These are phyloP conservation scores for Marvania coccoides DNA, from an alignment of 139 green algal species.

Conservation along the genomic window DNA sequence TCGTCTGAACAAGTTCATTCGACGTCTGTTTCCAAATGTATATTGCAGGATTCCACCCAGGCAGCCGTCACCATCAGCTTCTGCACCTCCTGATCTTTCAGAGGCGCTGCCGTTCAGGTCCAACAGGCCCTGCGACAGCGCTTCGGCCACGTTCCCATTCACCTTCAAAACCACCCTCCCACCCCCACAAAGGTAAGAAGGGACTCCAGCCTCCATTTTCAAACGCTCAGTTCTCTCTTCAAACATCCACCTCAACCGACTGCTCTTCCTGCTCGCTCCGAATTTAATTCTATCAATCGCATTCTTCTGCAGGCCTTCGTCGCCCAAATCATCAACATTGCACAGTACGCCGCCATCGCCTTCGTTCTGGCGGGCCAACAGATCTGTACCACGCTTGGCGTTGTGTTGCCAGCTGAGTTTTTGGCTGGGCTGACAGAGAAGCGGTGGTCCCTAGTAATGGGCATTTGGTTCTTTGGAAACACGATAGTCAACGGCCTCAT, in stretches of 20 bases:
- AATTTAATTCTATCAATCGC: too few species aligned
- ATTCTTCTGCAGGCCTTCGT: conserved; percentile 12
- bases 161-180: conserved; percentile 40
- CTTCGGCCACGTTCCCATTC: conserved; percentile 43
- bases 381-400: conserved; percentile 30
- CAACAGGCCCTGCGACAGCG: conserved; percentile 33
- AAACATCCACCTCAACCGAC: too few species aligned
- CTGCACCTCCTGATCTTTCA: conserved; percentile 62
- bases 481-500: conserved; percentile 38
- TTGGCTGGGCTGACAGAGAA: conserved; percentile 27
- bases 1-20: too few species aligned
- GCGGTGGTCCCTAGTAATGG: conserved; percentile 13
- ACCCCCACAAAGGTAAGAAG: conserved; percentile 15
- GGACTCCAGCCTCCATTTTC: too few species aligned
- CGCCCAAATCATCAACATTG: conserved; percentile 14
- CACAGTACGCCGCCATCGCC: conserved; percentile 38
- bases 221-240: too few species aligned
- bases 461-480: conserved; percentile 52
- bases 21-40: too few species aligned
- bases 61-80: conserved; percentile 41
- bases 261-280: too few species aligned
- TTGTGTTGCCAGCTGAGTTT: conserved; percentile 12
- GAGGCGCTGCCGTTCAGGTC: conserved; percentile 57
- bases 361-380: conserved; percentile 32
- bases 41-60: too few species aligned